phyloP scores from a whole-genome alignment of 495 filamentous ascomycete species.

The Clavariopsis aquatica region DNA sequence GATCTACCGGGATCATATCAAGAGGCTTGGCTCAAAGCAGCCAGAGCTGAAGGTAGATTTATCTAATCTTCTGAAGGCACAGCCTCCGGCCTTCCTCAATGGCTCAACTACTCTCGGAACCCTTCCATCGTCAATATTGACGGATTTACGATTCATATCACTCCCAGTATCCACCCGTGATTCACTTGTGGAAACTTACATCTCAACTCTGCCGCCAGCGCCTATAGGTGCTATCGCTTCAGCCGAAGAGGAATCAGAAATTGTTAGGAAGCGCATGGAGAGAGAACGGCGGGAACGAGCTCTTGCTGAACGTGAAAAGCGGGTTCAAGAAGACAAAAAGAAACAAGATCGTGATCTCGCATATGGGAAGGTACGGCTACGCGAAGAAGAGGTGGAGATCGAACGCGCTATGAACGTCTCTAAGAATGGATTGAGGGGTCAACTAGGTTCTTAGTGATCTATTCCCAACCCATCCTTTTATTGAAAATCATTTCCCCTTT shows the following conservation, averaged over 20 bases:
- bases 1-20: slow-evolving; percentile 84
- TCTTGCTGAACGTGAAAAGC: slow-evolving; percentile 69
- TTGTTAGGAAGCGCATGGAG: slow-evolving; percentile 61
- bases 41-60: slow-evolving; percentile 77
- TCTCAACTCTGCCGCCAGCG: slow-evolving; percentile 68
- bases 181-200: slow-evolving; percentile 71
- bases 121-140: slow-evolving; percentile 68
- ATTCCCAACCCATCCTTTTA: neutral
- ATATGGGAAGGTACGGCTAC: slow-evolving; percentile 64
- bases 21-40: slow-evolving; percentile 72
- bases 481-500: neutral
- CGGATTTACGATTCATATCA: slow-evolving; percentile 81
- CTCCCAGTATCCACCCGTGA: slow-evolving; percentile 69
- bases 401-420: slow-evolving; percentile 74
- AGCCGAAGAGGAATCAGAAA: slow-evolving; percentile 60
- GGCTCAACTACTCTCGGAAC: slow-evolving; percentile 60
- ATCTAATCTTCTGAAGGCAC: slow-evolving; percentile 68
- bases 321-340: slow-evolving; percentile 73
- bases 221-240: slow-evolving; percentile 56
- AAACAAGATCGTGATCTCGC: slow-evolving; percentile 65
- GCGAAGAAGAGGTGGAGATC: slow-evolving; percentile 77
- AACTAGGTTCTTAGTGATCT: slow-evolving; percentile 20
- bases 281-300: slow-evolving; percentile 71
- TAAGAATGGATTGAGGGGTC: slow-evolving; percentile 59
- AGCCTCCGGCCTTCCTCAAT: slow-evolving; percentile 66